Base-by-base conservation (phyloP, 768 basidiomycete genomes). In the Nevesoporus exiguus region DNA sequence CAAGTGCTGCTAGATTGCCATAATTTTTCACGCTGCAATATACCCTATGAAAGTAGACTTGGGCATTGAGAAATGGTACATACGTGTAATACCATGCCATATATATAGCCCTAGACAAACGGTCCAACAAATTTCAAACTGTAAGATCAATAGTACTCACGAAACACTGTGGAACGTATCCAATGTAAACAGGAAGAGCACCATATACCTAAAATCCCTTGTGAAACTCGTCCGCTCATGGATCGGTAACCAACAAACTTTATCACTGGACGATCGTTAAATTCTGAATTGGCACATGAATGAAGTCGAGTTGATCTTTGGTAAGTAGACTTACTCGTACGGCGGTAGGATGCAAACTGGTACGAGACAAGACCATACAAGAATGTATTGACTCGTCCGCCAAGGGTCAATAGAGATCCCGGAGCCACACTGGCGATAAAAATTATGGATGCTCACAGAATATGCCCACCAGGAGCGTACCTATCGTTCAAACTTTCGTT, bases 1-100 rank as follows among this genome's bases (percentile, higher is more conserved):
- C 49, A 21, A 59, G 53, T 17, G 55, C 61, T 7, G 50, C 39
- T 29, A 58, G 61, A 24, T 61, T 59, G 17, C 50, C 52, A 31
- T 37, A 61, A 44, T 61, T 59, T 10, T 39, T 40, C 22, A 61
- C 61, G 8, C 61, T 61, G 19, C 3, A 14, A n/a, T 14, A 13
- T 0, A 29, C 1, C 59, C 3, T 37, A 8, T 15, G 24, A 5
- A n/a, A 17, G 17, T 7, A 22, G 15, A 22, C 5, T 21, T 9
- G 13, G 5, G 27, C 2, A 4, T 8, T 22, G 17, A 19, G n/a
- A 2, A 3, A 17, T 11, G 7, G 15, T 17, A 40, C 63, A n/a
- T 34, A 63, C 62, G 52, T 43, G 33, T 61, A 63, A 29, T 27
- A 7, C 62, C 60, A 65, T 14, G 59, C 60, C 58, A 61, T 52